phyloP scores from a whole-genome alignment of 768 basidiomycete species.

The Zangia roseola region DNA sequence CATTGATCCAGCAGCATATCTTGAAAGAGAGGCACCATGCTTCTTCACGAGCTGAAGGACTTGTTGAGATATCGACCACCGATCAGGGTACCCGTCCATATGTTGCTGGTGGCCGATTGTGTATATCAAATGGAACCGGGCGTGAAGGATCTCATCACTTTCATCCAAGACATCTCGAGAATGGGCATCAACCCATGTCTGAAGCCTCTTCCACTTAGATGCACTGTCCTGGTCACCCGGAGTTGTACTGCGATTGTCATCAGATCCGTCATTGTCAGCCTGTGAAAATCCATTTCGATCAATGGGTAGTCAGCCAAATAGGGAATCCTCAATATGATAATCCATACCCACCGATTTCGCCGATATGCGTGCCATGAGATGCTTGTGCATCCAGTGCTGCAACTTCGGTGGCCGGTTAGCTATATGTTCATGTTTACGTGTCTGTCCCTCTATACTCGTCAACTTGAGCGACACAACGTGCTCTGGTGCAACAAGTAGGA shows the following conservation, averaged over 20 bases:
- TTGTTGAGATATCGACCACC: slow-evolving; percentile 32
- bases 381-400: too few relatives aligned
- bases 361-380: too few relatives aligned
- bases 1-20: not conserved
- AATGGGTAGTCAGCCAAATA: too few relatives aligned
- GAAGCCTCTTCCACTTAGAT: slow-evolving; percentile 21
- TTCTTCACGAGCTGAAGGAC: slow-evolving; percentile 18
- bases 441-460: slow-evolving; percentile 38
- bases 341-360: too few relatives aligned
- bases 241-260: too few relatives aligned
- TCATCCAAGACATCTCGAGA: slow-evolving; percentile 26
- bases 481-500: slow-evolving; percentile 49
- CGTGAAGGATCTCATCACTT: slow-evolving; percentile 28
- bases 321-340: too few relatives aligned
- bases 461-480: slow-evolving; percentile 50
- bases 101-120: slow-evolving; percentile 26
- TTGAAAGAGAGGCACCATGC: not conserved
- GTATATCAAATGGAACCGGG: slow-evolving; percentile 35
- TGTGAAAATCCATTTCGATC: too few relatives aligned
- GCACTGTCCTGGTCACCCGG: too few relatives aligned
- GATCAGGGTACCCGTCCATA: slow-evolving; percentile 31
- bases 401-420: not conserved
- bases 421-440: not conserved
- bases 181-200: slow-evolving; percentile 17
- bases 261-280: too few relatives aligned